Conservation (phyloP, 768 basidiomycete species). For the Boletus rufocinnamomeus region DNA sequence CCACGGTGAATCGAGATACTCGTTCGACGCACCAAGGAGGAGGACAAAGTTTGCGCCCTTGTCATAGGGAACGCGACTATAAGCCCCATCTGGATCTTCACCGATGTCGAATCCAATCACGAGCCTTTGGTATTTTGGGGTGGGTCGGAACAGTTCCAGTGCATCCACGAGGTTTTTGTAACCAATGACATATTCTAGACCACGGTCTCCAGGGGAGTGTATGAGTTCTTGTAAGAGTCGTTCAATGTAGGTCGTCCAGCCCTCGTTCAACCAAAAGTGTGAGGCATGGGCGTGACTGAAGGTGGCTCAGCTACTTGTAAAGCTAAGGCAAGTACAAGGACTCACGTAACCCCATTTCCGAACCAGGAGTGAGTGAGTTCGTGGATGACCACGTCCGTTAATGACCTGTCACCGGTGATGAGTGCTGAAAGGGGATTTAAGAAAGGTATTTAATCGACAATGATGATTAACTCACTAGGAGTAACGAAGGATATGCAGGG, state of each 20-base stretch:
- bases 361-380: slow-evolving; percentile 89
- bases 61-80: slow-evolving; percentile 77
- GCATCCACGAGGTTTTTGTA: slow-evolving; percentile 71
- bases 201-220: slow-evolving; percentile 74
- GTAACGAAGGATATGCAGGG: slow-evolving; percentile 87
- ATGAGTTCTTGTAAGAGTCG: slow-evolving; percentile 71
- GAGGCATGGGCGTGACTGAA: slow-evolving; percentile 65
- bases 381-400: slow-evolving; percentile 89
- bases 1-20: too few relatives aligned
- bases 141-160: slow-evolving; percentile 56
- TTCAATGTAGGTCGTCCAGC: slow-evolving; percentile 95
- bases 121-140: slow-evolving; percentile 74
- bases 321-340: slow-evolving; percentile 14
- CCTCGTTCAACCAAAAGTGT: slow-evolving; percentile 91
- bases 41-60: slow-evolving; percentile 90
- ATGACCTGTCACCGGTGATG: slow-evolving; percentile 80
- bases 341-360: slow-evolving; percentile 84
- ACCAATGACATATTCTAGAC: slow-evolving; percentile 80
- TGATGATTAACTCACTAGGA: slow-evolving; percentile 55
- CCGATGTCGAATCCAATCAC: slow-evolving; percentile 73
- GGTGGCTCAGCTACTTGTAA: not conserved
- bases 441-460: not conserved
- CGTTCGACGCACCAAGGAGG: slow-evolving; percentile 57
- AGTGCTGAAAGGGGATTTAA: slow-evolving; percentile 49
- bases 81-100: slow-evolving; percentile 79